Evolutionary conservation across 2,329 filamentous ascomycete genomes (phyloP).

Genomic region (Chalara sp.): DNA sequence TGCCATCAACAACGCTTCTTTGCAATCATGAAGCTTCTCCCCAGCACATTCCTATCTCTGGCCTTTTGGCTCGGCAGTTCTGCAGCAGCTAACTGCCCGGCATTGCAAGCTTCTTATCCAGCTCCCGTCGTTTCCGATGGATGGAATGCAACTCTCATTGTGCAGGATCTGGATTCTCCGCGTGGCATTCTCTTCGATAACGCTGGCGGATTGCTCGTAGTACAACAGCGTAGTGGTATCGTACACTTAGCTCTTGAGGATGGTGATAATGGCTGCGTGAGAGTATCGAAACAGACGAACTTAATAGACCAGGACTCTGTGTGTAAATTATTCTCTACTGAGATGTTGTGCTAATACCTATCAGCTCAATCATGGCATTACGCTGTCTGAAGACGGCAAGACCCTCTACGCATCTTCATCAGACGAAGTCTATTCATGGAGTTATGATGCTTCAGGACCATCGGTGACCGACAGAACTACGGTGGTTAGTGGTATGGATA

Average conservation of each 20-base stretch:
- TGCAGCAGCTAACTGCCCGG: background rate
- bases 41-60: too few species aligned
- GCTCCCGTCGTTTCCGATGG: constrained; percentile 19
- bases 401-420: constrained; percentile 52
- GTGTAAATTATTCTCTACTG: background rate
- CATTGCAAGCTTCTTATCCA: constrained; percentile 10
- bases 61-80: background rate
- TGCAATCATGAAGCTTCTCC: background rate
- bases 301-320: constrained; percentile 15
- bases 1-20: too few species aligned
- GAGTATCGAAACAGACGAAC: constrained; percentile 14
- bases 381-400: constrained; percentile 44
- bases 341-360: constrained; percentile 1
- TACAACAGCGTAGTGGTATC: constrained; percentile 22
- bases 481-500: constrained; percentile 56
- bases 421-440: constrained; percentile 55
- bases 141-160: constrained; percentile 23
- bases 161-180: constrained; percentile 16
- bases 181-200: constrained; percentile 26
- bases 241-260: constrained; percentile 20
- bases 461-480: constrained; percentile 39
- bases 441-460: constrained; percentile 49
- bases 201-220: constrained; percentile 24
- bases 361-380: constrained; percentile 50
- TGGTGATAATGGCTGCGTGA: constrained; percentile 16